Conservation (phyloP, 192 early-diverging fungal genomes). For the Lobulomyces angularis region DNA sequence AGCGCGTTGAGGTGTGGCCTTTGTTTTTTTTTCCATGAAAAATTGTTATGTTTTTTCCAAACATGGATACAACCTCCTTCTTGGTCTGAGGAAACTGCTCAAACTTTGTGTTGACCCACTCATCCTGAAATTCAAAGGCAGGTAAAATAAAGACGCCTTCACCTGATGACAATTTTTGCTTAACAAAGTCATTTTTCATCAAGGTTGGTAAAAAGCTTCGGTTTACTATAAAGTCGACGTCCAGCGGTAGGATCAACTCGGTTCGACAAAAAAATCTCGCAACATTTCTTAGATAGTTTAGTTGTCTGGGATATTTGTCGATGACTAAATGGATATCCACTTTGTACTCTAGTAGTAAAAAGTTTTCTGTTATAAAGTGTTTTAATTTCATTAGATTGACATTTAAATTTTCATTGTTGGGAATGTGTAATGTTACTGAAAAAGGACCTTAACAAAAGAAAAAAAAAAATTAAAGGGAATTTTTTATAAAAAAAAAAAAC, state of each 20-base stretch:
- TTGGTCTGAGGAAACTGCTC: slow-evolving; percentile 37
- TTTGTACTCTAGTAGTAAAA: slow-evolving; percentile 30
- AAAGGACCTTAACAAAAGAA: slow-evolving; percentile 6
- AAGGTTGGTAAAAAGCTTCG: slow-evolving; percentile 33
- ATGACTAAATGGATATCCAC: slow-evolving; percentile 50
- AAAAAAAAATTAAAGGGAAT: too few species aligned
- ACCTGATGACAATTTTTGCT: slow-evolving; percentile 26
- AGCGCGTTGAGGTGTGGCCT: slow-evolving; percentile 50
- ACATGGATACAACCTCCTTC: slow-evolving; percentile 20
- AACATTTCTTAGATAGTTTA: slow-evolving; percentile 55
- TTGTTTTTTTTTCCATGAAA: slow-evolving; percentile 38
- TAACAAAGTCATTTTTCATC: slow-evolving; percentile 14
- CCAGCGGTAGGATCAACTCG: slow-evolving; percentile 46
- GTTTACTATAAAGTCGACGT: slow-evolving; percentile 49
- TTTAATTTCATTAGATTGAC: slow-evolving; percentile 31
- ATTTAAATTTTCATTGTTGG: slow-evolving; percentile 36
- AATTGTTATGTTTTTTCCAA: slow-evolving; percentile 31
- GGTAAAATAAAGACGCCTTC: slow-evolving; percentile 41
- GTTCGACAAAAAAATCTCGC: slow-evolving; percentile 48
- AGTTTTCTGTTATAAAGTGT: slow-evolving; percentile 33
- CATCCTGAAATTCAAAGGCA: slow-evolving; percentile 42
- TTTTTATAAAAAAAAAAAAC: slow-evolving; percentile 2
- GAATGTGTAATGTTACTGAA: slow-evolving; percentile 45
- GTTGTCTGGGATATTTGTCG: slow-evolving; percentile 45
- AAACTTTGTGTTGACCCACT: slow-evolving; percentile 39